These are phyloP conservation scores for Trametes pubescens DNA, from an alignment of 1,284 basidiomycete species.

Conservation along the genomic window DNA sequence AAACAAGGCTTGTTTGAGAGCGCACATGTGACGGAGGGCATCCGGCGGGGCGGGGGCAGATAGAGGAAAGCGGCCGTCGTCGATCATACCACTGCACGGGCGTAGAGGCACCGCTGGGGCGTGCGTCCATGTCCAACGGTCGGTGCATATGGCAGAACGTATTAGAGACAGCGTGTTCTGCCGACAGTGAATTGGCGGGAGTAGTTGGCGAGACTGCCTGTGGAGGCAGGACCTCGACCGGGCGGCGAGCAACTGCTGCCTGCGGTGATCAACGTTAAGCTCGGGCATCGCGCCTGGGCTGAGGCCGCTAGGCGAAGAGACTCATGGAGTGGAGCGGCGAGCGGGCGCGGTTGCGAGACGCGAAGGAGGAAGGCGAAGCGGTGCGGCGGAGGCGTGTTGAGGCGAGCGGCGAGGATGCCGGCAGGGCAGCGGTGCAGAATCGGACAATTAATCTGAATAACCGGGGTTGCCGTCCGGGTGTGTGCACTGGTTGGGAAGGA, in stretches of 20 bases:
- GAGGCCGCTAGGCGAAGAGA: background rate
- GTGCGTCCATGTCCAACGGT: slow-evolving; percentile 12
- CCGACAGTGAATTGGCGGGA: slow-evolving; percentile 32
- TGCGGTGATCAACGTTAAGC: slow-evolving; percentile 34
- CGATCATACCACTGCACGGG: slow-evolving; percentile 31
- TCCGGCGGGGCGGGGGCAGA: slow-evolving; percentile 23
- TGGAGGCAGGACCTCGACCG: slow-evolving; percentile 29
- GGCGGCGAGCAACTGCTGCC: slow-evolving; percentile 24
- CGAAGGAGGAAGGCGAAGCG: slow-evolving; percentile 2
- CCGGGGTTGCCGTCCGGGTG: slow-evolving; percentile 21
- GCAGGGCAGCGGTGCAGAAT: slow-evolving; percentile 18
- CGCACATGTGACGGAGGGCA: slow-evolving; percentile 33
- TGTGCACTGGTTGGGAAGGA: slow-evolving; percentile 16
- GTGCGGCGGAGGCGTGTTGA: slow-evolving; percentile 23
- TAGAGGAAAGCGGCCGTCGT: slow-evolving; percentile 32
- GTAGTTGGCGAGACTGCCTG: slow-evolving; percentile 21
- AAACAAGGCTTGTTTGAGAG: slow-evolving; percentile 28
- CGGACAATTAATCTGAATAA: slow-evolving; percentile 27
- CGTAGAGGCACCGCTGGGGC: slow-evolving; percentile 25
- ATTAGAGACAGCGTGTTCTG: slow-evolving; percentile 32
- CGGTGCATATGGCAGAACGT: slow-evolving; percentile 25
- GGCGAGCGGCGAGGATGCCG: slow-evolving; percentile 17
- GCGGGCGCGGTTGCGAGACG: slow-evolving; percentile 1
- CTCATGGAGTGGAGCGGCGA: background rate
- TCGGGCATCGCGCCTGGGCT: slow-evolving; percentile 1